Base-by-base conservation (phyloP, 2,329 filamentous ascomycete species). In the Ramichloridium luteum region DNA sequence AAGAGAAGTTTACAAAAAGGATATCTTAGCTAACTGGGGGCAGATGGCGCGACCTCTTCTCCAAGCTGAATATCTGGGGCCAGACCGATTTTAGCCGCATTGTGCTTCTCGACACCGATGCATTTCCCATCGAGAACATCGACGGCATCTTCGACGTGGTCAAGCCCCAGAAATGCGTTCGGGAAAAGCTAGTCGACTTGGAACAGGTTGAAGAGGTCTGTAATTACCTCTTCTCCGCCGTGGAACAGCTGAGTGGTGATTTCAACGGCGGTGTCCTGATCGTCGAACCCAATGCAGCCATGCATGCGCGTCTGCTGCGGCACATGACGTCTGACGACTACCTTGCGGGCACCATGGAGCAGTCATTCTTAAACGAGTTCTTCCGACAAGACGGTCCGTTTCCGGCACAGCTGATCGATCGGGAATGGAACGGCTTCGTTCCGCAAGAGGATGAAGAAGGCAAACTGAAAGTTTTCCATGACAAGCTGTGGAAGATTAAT, bases 51-150 rank as follows among this genome's bases (percentile, higher is more conserved):
- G 42, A 45, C 16, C 31, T 45, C 38, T 94, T 94, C 52, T 94
- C 88, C 45, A 96, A 96, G 64, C 84, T 96, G 58, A 77, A 82
- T 45, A 67, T 96, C 14, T 96, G 88, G 88, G 80, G 77, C 43
- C 80, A 85, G 58, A 77, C 74, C 2, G 83, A 92, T 51, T 96
- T 88, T 57, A 73, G 77, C 41, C 86, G 78, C 58, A 81, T 96
- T 35, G 80, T 94, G 35, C 96, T 94, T 57, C 68, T 96, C 41
- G 88, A 96, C 53, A 81, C 85, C 38, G 88, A 96, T 50, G 73
- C 43, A 10, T 45, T 45, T 27, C 43, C 43, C 2, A 27, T 45
- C 3, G 39, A 38, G 18, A 41, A 43, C 30, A 38, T 45, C 25
- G 43, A 45, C 30, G 35, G 29, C 5, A 39, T 45, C 27, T 45